Evolutionary conservation across 306 rosid species (phyloP), one percentile per base, ranked within the genome.

Genomic region (Pyrus communis): DNA sequence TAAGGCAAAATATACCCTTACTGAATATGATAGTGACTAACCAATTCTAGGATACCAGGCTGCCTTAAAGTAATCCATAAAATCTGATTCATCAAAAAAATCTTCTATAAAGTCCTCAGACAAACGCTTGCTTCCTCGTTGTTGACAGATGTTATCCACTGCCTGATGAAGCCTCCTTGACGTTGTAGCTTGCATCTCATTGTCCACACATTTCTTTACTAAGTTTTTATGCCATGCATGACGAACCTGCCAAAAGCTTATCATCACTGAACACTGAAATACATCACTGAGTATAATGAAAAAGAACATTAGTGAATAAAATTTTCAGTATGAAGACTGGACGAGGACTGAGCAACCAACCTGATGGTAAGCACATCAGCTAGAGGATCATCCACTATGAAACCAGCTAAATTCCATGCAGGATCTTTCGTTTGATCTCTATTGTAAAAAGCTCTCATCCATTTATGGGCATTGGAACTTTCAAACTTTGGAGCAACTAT

Each of bases 401-500:
- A 95, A 65, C 97, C 97, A 75, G 97, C 82, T 4, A 90, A 85
- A 84, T 77, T 89, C 97, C 97, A 95, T 2, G 81, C 25, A 71
- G 93, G 96, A 86, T 90, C 96, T 88, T 94, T 95, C 6, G 88
- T 85, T 71, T 77, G 87, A 80, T 92, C 92, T 91, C 96, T 90
- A 73, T 88, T 89, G 84, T 82, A 85, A 70, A 90, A 93, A 70
- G 96, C 97, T 76, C 97, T 89, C 97, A 95, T 90, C 99, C 99
- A 95, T 79, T 91, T 89, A 82, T 95, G 84, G 38, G 89, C 69
- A 79, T 92, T 88, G 58, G 70, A 86, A 76, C 87, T 80, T 54
- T 91, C 80, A 88, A 81, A 84, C 60, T 84, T 88, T 30, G 99
- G 97, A 76, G 91, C 73, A 77, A 92, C 84, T 75, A 95, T 85